These are phyloP conservation scores for Panicum hallii DNA, from an alignment of 202 grass and related monocot genomes.

Conservation along the genomic window DNA sequence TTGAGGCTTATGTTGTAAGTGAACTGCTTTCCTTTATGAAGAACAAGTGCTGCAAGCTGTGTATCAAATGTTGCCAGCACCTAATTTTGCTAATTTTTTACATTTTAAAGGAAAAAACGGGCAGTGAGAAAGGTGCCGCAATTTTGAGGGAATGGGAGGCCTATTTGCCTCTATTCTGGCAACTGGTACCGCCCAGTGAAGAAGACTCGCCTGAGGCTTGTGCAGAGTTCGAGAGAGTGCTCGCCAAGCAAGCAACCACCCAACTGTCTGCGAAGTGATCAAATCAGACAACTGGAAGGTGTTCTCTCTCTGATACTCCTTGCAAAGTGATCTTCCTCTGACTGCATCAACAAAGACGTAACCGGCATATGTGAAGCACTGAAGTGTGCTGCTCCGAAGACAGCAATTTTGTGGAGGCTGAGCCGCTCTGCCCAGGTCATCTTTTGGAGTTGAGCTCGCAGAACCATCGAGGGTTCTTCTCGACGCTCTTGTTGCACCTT, in stretches of 20 bases:
- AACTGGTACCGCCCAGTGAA: constrained; percentile 97
- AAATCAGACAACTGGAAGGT: constrained; percentile 3
- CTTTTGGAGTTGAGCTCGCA: constrained; percentile 45
- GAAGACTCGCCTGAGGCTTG: constrained; percentile 98
- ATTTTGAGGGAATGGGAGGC: constrained; percentile 97
- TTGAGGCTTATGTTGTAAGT: constrained; percentile 97
- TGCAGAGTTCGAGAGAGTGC: constrained; percentile 88
- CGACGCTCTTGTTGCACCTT: constrained; percentile 42
- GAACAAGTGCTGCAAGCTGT: not conserved
- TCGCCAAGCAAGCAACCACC: constrained; percentile 65
- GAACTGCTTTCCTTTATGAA: not conserved
- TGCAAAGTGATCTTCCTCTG: constrained; percentile 24
- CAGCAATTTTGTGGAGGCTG: constrained; percentile 54
- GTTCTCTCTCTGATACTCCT: constrained; percentile 10
- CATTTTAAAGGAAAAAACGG: constrained; percentile 88
- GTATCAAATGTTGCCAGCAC: not conserved
- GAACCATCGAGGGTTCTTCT: constrained; percentile 36
- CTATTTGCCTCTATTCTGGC: constrained; percentile 96
- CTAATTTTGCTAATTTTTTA: constrained; percentile 28
- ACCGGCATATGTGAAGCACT: constrained; percentile 31
- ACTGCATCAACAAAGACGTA: not conserved
- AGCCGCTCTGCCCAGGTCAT: constrained; percentile 41
- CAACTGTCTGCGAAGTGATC: constrained; percentile 33
- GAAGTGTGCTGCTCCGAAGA: constrained; percentile 33
- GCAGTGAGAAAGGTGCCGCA: constrained; percentile 77